These are phyloP conservation scores for Boeremia exigua DNA, from an alignment of 2,329 filamentous ascomycete genomes.

Conservation along the genomic window DNA sequence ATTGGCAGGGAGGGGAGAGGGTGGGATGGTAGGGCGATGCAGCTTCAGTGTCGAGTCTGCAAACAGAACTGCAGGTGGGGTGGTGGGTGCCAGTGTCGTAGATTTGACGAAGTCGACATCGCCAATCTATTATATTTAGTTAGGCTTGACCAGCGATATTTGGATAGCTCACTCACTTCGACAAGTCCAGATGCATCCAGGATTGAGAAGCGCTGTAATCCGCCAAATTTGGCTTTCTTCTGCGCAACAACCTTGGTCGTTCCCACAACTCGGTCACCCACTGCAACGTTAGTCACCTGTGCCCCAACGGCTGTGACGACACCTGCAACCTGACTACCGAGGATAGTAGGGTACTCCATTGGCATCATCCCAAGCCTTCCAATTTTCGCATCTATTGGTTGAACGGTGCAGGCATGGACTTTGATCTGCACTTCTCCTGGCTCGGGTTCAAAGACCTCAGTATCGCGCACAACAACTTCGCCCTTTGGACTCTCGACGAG, in stretches of 20 bases:
- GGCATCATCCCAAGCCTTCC: constrained; percentile 23
- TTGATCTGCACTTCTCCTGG: too few species aligned
- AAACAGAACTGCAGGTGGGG: constrained; percentile 31
- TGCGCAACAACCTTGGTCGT: constrained; percentile 26
- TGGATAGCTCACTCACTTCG: neutral
- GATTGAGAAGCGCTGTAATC: constrained; percentile 24
- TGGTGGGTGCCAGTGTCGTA: constrained; percentile 33
- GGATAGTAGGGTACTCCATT: constrained; percentile 34
- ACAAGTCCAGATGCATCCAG: constrained; percentile 23
- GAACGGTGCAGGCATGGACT: constrained; percentile 31
- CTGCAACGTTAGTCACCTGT: constrained; percentile 35
- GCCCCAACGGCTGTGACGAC: constrained; percentile 42
- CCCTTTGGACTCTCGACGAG: too few species aligned
- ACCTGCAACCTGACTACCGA: constrained; percentile 39
- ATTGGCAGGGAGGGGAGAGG: constrained; percentile 18
- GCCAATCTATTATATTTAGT: too few species aligned
- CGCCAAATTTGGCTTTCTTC: constrained; percentile 30
- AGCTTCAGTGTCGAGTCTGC: constrained; percentile 14
- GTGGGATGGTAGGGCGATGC: constrained; percentile 24
- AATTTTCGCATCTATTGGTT: constrained; percentile 39
- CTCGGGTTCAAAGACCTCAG: too few species aligned
- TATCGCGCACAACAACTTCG: too few species aligned
- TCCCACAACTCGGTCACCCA: constrained; percentile 43
- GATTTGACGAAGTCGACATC: constrained; percentile 26
- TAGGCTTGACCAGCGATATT: too few species aligned